Conservation (phyloP, 805 yeast genomes). For the Pichia eremophila region DNA sequence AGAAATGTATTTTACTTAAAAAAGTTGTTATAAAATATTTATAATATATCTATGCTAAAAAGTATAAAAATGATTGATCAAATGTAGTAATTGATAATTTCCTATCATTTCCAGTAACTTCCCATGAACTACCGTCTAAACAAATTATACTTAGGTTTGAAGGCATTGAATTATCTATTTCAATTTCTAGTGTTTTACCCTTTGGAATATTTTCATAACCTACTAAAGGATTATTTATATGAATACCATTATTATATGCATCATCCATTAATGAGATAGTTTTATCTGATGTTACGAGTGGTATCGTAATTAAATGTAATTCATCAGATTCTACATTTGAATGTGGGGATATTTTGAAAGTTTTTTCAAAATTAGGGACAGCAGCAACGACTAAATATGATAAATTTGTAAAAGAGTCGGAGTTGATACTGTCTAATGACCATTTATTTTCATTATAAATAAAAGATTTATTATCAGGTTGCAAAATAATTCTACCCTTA, state of each 20-base stretch:
- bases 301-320: constrained; percentile 40
- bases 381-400: constrained; percentile 55
- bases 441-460: constrained; percentile 7
- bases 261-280: constrained; percentile 47
- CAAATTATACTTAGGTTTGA: constrained; percentile 42
- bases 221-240: constrained; percentile 40
- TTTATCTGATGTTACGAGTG: constrained; percentile 22
- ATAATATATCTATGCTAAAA: neutral
- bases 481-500: constrained; percentile 26
- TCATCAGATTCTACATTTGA: constrained; percentile 35
- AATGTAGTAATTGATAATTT: neutral
- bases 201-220: constrained; percentile 26
- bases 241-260: constrained; percentile 50
- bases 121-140: constrained; percentile 45
- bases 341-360: constrained; percentile 53
- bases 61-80: constrained; percentile 1
- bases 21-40: neutral
- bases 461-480: neutral
- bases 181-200: neutral
- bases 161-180: constrained; percentile 2
- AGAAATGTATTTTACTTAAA: neutral
- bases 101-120: neutral
- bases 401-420: constrained; percentile 19
- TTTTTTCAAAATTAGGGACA: constrained; percentile 47
- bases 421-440: neutral